Conservation (phyloP, 495 filamentous ascomycete species). For the Wilcoxina mikolae region DNA sequence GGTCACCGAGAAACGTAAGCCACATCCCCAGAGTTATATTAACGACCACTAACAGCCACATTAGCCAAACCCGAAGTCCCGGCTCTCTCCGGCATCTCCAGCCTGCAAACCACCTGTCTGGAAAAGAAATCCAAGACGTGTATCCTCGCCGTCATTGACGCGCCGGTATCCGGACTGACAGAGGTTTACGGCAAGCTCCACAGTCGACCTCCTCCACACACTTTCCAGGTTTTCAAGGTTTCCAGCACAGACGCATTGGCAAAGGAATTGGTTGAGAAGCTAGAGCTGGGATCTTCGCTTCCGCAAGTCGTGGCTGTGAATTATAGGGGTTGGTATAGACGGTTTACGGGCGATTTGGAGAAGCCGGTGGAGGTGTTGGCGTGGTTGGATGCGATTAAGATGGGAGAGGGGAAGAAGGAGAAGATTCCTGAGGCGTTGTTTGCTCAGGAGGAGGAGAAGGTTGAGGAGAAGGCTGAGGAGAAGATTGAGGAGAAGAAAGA, state of each 20-base stretch:
- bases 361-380: constrained; percentile 45
- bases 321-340: constrained; percentile 72
- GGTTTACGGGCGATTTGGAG: constrained; percentile 41
- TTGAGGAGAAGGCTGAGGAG: not conserved
- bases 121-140: constrained; percentile 66
- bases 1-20: constrained; percentile 10
- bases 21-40: constrained; percentile 21
- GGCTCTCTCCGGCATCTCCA: constrained; percentile 28
- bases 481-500: not conserved
- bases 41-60: not conserved
- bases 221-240: constrained; percentile 22
- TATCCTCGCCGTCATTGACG: constrained; percentile 52
- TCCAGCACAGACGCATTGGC: constrained; percentile 47
- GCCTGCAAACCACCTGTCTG: constrained; percentile 46
- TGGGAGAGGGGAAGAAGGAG: constrained; percentile 71
- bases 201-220: constrained; percentile 6
- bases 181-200: constrained; percentile 46
- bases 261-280: constrained; percentile 40
- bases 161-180: constrained; percentile 38
- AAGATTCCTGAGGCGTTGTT: constrained; percentile 65
- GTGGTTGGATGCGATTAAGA: constrained; percentile 76
- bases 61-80: constrained; percentile 19
- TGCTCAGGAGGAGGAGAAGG: not conserved
- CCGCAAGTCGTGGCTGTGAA: constrained; percentile 68
- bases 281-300: constrained; percentile 44